Evolutionary conservation across 768 basidiomycete species (phyloP).

Genomic region (Pleurotus pulmonarius): DNA sequence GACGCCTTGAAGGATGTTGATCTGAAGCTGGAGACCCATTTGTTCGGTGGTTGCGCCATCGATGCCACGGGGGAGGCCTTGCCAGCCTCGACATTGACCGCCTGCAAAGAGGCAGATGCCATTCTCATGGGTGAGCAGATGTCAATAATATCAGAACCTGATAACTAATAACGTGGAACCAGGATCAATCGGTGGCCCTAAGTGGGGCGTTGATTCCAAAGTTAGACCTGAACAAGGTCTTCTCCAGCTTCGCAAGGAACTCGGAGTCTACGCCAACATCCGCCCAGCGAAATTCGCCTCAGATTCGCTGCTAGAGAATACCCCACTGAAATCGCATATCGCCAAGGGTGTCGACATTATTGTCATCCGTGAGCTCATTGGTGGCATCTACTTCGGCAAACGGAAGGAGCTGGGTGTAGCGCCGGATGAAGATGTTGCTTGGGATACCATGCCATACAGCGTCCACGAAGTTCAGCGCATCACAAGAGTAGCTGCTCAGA

Average conservation of each 20-base stretch:
- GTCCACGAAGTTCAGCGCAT: conserved; percentile 90
- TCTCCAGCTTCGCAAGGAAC: conserved; percentile 81
- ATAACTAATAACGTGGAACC: not conserved
- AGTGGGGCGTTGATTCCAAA: conserved; percentile 90
- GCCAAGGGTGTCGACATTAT: conserved; percentile 87
- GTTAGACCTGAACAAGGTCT: conserved; percentile 93
- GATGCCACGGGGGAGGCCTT: conserved; percentile 84
- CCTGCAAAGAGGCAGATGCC: conserved; percentile 91
- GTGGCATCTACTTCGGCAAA: conserved; percentile 92
- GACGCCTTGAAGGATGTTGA: conserved; percentile 59
- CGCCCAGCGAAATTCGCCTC: conserved; percentile 95
- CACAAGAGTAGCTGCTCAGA: conserved; percentile 91
- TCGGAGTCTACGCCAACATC: conserved; percentile 97
- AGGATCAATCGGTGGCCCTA: conserved; percentile 99
- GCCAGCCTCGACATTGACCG: conserved; percentile 79
- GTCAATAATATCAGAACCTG: not conserved
- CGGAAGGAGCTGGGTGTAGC: conserved; percentile 81
- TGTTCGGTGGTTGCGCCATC: conserved; percentile 93
- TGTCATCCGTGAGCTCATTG: conserved; percentile 94
- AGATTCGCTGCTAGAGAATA: conserved; percentile 80
- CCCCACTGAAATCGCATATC: conserved; percentile 84
- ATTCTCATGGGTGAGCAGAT: conserved; percentile 80
- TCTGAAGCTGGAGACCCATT: conserved; percentile 69
- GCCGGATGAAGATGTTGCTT: conserved; percentile 67
- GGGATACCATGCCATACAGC: conserved; percentile 93